Percentiles rank a stretch among this genome's conserved stretches.
Evolutionary conservation across 2,329 filamentous ascomycete species (phyloP).

Genomic region (Celoporthe dispersa): DNA sequence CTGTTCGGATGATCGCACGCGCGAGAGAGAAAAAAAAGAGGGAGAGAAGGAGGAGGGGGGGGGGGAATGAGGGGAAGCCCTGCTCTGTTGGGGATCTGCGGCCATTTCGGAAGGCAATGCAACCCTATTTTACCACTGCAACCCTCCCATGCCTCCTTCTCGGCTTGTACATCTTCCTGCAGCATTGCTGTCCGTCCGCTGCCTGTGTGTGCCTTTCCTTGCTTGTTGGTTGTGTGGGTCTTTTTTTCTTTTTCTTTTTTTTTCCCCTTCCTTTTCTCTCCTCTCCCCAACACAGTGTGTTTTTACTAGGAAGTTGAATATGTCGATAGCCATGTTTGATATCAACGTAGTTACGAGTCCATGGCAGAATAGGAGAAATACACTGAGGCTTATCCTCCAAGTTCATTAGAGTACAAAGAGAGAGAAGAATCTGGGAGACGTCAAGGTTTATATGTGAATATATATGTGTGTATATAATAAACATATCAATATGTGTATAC

Average conservation of each 20-base stretch:
- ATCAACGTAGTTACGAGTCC: no score
- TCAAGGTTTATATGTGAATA: background rate
- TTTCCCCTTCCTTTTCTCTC: no score
- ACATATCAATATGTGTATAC: background rate
- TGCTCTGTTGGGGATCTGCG: background rate
- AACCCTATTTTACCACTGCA: slow-evolving; percentile 9
- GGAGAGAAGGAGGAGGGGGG: background rate
- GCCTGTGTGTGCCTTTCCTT: background rate
- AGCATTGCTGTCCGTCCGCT: background rate
- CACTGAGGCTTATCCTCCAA: no score
- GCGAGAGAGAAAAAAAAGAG: no score
- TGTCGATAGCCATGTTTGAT: no score
- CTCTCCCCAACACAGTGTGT: no score
- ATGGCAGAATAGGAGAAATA: no score
- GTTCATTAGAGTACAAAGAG: no score
- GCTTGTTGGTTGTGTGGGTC: background rate
- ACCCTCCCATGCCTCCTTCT: background rate
- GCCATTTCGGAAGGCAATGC: background rate
- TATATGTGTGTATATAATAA: background rate
- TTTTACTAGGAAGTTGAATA: no score
- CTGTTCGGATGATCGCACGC: background rate
- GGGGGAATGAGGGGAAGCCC: slow-evolving; percentile 6
- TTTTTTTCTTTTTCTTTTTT: no score
- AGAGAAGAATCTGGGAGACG: no score
- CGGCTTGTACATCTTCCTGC: background rate